Evolutionary conservation across 805 yeast genomes (phyloP).

Genomic region (Hanseniaspora vineae): DNA sequence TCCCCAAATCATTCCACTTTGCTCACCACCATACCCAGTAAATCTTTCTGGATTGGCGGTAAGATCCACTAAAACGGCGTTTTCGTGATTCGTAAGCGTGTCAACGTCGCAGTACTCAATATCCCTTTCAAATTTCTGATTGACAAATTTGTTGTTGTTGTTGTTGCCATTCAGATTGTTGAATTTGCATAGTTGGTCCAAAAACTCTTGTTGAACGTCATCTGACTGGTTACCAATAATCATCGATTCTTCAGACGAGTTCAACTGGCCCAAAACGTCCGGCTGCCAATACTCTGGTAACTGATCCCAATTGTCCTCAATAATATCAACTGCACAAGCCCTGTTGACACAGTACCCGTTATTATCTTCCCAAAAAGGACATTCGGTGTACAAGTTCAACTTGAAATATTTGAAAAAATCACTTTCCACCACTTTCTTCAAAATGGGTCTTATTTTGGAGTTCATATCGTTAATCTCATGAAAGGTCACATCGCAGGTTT

Average conservation of each 20-base stretch:
- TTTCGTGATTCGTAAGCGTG: constrained; percentile 36
- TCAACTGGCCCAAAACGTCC: constrained; percentile 38
- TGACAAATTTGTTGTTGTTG: neutral
- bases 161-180: neutral
- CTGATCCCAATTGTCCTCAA: constrained; percentile 52
- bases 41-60: constrained; percentile 87
- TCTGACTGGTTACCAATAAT: constrained; percentile 18
- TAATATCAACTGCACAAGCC: constrained; percentile 80
- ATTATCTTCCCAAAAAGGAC: constrained; percentile 77
- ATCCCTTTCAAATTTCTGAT: constrained; percentile 21
- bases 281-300: constrained; percentile 66
- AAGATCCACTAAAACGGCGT: constrained; percentile 75
- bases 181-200: constrained; percentile 27
- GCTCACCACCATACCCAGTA: constrained; percentile 92
- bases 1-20: constrained; percentile 84
- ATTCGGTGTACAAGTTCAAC: constrained; percentile 65
- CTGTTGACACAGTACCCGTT: constrained; percentile 75
- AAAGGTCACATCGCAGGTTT: constrained; percentile 28
- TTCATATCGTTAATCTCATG: constrained; percentile 41
- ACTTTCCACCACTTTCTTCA: constrained; percentile 48
- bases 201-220: constrained; percentile 22
- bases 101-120: constrained; percentile 61
- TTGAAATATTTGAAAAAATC: constrained; percentile 84
- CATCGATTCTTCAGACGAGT: constrained; percentile 12
- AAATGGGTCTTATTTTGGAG: constrained; percentile 36